Evolutionary conservation across 352 stramenopile genomes (phyloP).

Genomic region (Phytopythium aichiense): DNA sequence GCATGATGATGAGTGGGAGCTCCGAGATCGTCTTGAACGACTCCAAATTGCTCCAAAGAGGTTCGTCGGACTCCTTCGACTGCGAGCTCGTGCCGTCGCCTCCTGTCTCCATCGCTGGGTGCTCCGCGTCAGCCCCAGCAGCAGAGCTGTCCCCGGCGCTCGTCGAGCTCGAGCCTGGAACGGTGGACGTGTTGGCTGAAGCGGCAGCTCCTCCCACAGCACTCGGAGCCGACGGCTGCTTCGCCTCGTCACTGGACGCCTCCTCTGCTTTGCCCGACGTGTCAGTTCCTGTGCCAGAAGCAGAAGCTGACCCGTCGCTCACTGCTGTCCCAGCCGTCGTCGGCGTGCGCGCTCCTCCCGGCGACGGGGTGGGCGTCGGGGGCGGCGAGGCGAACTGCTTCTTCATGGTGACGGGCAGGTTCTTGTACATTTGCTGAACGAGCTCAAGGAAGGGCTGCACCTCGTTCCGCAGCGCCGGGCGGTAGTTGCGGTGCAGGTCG

Average conservation of each 20-base stretch:
- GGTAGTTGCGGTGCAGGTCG: slow-evolving; percentile 96
- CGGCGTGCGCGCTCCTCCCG: neutral
- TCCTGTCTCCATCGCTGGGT: slow-evolving; percentile 6
- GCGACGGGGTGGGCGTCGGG: slow-evolving; percentile 14
- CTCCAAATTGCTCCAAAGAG: slow-evolving; percentile 80
- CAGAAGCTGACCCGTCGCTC: too few relatives aligned
- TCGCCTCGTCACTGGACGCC: neutral
- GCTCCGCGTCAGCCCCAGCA: slow-evolving; percentile 9
- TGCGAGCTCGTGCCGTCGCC: slow-evolving; percentile 8
- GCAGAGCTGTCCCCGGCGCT: neutral
- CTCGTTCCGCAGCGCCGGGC: slow-evolving; percentile 84
- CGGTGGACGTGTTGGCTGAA: neutral
- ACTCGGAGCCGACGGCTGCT: neutral
- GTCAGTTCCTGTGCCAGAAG: neutral
- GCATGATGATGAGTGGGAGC: slow-evolving; percentile 97
- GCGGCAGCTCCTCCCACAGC: neutral
- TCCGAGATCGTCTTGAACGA: slow-evolving; percentile 96
- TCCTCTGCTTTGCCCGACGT: neutral
- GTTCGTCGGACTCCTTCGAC: slow-evolving; percentile 24
- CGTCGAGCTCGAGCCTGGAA: slow-evolving; percentile 3
- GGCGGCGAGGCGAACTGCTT: slow-evolving; percentile 77
- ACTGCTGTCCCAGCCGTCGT: neutral
- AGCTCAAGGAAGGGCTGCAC: slow-evolving; percentile 88
- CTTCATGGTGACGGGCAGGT: slow-evolving; percentile 74
- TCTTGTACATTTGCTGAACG: slow-evolving; percentile 90